A percentile compares a stretch with the other conserved stretches of the same genome.
These are phyloP conservation scores for Picea mariana DNA, from an alignment of 83 land plant species.

Conservation along the genomic window DNA sequence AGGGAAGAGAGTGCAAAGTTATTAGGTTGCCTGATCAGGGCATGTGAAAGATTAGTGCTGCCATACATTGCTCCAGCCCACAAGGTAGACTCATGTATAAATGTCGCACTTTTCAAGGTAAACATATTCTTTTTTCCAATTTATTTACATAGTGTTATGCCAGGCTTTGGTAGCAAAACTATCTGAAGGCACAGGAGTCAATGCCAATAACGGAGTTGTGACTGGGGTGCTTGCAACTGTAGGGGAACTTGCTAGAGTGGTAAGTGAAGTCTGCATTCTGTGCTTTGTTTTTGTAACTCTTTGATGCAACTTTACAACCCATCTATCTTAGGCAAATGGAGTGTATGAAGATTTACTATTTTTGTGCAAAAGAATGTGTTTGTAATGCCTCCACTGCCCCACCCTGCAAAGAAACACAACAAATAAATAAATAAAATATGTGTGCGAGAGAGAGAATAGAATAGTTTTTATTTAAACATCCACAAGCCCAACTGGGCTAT, in stretches of 20 bases:
- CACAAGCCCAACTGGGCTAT: too few relatives aligned
- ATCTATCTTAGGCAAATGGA: neutral
- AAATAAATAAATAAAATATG: too few relatives aligned
- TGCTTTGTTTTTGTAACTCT: neutral
- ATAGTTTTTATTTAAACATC: too few relatives aligned
- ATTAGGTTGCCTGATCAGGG: conserved; percentile 85
- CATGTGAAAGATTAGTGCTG: conserved; percentile 83
- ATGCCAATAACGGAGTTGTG: conserved; percentile 87
- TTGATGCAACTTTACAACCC: neutral
- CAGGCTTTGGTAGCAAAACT: conserved; percentile 89
- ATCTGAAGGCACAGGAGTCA: conserved; percentile 68
- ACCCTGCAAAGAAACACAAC: too few relatives aligned
- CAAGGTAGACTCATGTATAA: conserved; percentile 48
- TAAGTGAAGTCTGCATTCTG: conserved; percentile 25
- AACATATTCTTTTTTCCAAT: conserved; percentile 9
- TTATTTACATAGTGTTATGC: conserved; percentile 5
- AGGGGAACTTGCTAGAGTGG: conserved; percentile 99
- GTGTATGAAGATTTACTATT: neutral
- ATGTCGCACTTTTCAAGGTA: neutral
- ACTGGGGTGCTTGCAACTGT: conserved; percentile 97
- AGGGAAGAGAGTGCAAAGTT: conserved; percentile 98
- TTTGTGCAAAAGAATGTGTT: neutral
- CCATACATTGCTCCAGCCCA: conserved; percentile 97
- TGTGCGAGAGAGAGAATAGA: too few relatives aligned
- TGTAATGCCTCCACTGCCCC: neutral